Conservation (phyloP, 805 yeast species). For the Alloascoidea hylecoeti region DNA sequence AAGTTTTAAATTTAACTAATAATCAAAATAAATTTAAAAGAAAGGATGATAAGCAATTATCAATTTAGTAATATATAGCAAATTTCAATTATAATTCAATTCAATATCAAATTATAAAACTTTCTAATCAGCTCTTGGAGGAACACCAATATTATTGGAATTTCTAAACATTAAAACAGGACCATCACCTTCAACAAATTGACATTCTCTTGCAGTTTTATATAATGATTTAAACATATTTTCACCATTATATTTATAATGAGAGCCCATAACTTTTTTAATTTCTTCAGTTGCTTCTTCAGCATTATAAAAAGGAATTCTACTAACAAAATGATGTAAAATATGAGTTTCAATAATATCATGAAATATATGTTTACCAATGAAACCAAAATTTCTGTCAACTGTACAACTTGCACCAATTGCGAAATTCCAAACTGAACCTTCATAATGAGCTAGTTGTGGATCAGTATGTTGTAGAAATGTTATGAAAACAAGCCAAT, state of each 20-base stretch:
- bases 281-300: slow-evolving; percentile 60
- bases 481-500: slow-evolving; percentile 83
- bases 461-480: slow-evolving; percentile 77
- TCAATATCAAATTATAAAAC: no score
- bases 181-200: slow-evolving; percentile 53
- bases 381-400: slow-evolving; percentile 71
- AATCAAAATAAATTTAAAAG: no score
- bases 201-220: slow-evolving; percentile 45
- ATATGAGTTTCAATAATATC: slow-evolving; percentile 88
- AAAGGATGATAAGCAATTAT: no score
- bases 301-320: slow-evolving; percentile 78
- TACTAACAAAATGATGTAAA: slow-evolving; percentile 67
- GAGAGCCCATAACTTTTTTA: slow-evolving; percentile 74
- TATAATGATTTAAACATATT: slow-evolving; percentile 59
- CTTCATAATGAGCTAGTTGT: slow-evolving; percentile 65
- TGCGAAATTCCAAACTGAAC: slow-evolving; percentile 59
- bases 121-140: no score
- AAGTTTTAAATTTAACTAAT: no score
- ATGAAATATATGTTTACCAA: slow-evolving; percentile 70
- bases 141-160: slow-evolving; percentile 46
- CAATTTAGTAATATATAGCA: no score
- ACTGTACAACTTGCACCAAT: slow-evolving; percentile 79
- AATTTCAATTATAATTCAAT: no score
- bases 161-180: slow-evolving; percentile 69
- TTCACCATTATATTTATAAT: slow-evolving; percentile 52